Conservation (phyloP, 225 moss, liverwort and hornwort species). For the Pseudoscleropodium purum region DNA sequence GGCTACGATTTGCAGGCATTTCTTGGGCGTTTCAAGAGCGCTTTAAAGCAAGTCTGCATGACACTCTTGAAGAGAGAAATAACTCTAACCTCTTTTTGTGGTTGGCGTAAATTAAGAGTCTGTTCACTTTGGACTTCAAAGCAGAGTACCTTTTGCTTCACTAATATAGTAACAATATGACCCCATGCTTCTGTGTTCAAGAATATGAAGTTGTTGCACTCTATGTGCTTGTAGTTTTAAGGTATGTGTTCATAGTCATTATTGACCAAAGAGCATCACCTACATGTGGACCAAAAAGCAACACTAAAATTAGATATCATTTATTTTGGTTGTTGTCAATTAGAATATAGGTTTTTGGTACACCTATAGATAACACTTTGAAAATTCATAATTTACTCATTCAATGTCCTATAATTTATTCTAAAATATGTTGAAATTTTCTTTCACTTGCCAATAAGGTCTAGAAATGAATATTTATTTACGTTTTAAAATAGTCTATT, state of each 20-base stretch:
- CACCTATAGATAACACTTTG: background rate
- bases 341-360: background rate
- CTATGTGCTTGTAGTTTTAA: background rate
- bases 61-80: background rate
- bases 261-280: background rate
- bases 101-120: background rate
- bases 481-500: background rate
- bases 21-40: background rate
- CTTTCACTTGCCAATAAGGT: background rate
- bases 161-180: background rate
- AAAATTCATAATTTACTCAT: background rate
- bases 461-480: background rate
- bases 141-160: too few species aligned
- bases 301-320: background rate
- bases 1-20: background rate
- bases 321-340: background rate
- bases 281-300: background rate
- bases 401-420: background rate
- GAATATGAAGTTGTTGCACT: background rate
- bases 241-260: background rate
- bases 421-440: background rate
- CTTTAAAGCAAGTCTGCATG: background rate
- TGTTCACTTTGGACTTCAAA: background rate
- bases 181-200: background rate
- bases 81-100: background rate